A percentile compares a stretch with the other conserved stretches of the same genome.
Conservation (phyloP, 305 asterid species). For the Fraxinus ornus region DNA sequence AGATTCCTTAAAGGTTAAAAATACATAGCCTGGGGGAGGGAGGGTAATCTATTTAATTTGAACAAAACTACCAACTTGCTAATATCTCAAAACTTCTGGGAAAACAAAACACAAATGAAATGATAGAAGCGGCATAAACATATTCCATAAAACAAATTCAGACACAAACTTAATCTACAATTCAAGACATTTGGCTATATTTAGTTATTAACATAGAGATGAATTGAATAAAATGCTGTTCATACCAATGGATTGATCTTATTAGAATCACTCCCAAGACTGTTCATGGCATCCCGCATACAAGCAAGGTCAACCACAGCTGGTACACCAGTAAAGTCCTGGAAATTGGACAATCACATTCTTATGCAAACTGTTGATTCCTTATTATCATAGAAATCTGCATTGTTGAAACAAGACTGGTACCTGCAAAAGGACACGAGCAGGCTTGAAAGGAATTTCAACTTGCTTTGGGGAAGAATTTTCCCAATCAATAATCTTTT, state of each 20-base stretch:
- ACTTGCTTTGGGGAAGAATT: constrained; percentile 76
- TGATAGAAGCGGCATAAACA: background rate
- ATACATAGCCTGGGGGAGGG: background rate
- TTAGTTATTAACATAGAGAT: background rate
- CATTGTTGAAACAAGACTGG: constrained; percentile 20
- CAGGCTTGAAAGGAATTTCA: constrained; percentile 93
- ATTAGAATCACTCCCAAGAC: constrained; percentile 47
- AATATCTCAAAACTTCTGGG: background rate
- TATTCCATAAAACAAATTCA: background rate
- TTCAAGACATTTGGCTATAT: background rate
- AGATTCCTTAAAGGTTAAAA: background rate
- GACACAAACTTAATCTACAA: background rate
- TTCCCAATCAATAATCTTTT: constrained; percentile 88
- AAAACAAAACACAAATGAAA: background rate
- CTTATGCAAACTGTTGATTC: constrained; percentile 14
- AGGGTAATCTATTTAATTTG: background rate
- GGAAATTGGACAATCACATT: background rate
- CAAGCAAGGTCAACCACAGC: constrained; percentile 57
- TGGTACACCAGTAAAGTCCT: constrained; percentile 61
- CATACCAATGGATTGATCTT: constrained; percentile 56
- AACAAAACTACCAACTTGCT: background rate
- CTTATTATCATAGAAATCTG: background rate
- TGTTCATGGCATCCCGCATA: constrained; percentile 57
- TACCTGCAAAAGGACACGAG: constrained; percentile 94
- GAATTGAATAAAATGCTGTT: background rate